Percentiles rank a stretch among this genome's conserved stretches.
Conservation (phyloP, 352 stramenopile species). For the Ophiocytium majus region DNA sequence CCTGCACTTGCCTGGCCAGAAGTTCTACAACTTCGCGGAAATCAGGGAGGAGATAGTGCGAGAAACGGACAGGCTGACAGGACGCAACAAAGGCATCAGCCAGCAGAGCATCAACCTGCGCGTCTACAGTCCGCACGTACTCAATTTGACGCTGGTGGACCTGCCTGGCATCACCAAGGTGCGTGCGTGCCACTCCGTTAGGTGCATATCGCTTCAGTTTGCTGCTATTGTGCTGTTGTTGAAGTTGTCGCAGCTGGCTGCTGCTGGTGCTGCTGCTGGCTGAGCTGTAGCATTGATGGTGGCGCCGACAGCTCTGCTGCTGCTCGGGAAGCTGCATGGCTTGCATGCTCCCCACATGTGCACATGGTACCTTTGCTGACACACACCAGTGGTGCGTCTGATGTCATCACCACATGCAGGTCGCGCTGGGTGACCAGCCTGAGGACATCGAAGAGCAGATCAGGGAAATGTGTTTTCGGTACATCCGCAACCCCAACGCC, state of each 20-base stretch:
- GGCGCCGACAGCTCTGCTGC: too few species aligned
- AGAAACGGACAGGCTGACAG: slow-evolving; percentile 89
- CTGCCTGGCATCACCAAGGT: slow-evolving; percentile 95
- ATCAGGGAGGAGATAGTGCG: slow-evolving; percentile 95
- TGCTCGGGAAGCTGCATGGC: too few species aligned
- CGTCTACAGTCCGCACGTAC: slow-evolving; percentile 93
- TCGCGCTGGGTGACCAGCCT: slow-evolving; percentile 96
- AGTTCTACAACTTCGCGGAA: slow-evolving; percentile 93
- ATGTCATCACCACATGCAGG: too few species aligned
- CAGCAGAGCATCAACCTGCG: slow-evolving; percentile 98
- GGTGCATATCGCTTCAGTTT: too few species aligned
- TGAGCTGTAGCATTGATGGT: too few species aligned
- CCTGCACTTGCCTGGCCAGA: slow-evolving; percentile 87
- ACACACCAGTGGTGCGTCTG: too few species aligned
- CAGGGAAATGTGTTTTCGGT: slow-evolving; percentile 96
- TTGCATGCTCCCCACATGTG: too few species aligned
- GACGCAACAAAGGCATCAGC: slow-evolving; percentile 92
- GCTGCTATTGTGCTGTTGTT: too few species aligned
- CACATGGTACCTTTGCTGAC: too few species aligned
- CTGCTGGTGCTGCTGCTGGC: too few species aligned
- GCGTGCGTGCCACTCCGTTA: not conserved
- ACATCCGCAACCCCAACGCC: slow-evolving; percentile 96
- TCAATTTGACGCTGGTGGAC: slow-evolving; percentile 99
- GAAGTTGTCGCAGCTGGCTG: too few species aligned
- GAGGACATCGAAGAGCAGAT: slow-evolving; percentile 99